These are phyloP conservation scores for Ogataea naganishii DNA, from an alignment of 805 yeast species.

Conservation along the genomic window DNA sequence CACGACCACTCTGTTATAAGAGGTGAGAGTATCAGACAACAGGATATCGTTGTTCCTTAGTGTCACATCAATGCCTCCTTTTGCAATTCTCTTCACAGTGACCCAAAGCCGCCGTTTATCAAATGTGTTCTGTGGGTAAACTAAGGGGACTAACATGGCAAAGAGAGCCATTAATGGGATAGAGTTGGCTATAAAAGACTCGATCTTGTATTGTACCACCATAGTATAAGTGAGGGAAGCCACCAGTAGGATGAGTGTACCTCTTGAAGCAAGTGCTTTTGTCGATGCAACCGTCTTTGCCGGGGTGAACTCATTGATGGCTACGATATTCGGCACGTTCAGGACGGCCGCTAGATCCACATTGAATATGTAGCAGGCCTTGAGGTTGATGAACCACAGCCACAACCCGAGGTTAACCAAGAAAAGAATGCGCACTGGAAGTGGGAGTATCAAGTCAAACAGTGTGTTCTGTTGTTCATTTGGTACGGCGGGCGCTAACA, in stretches of 20 bases:
- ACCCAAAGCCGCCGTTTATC: constrained; percentile 36
- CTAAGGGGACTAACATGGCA: constrained; percentile 24
- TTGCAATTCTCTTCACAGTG: constrained; percentile 42
- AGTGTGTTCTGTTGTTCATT: constrained; percentile 2
- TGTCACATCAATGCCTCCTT: constrained; percentile 52
- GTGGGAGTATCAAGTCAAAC: constrained; percentile 30
- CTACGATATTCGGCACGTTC: constrained; percentile 21
- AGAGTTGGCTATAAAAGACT: constrained; percentile 22
- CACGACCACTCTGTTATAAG: constrained; percentile 67
- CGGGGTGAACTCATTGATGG: constrained; percentile 13
- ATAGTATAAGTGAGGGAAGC: constrained; percentile 21
- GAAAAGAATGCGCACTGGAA: constrained; percentile 43
- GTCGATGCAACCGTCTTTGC: constrained; percentile 9
- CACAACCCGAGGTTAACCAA: constrained; percentile 41
- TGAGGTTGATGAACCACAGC: constrained; percentile 43
- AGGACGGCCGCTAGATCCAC: constrained; percentile 39
- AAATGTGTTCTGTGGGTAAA: constrained; percentile 24
- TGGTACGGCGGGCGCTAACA: too few relatives aligned
- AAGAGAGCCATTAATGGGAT: constrained; percentile 31
- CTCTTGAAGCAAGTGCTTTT: constrained; percentile 10
- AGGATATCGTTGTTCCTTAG: constrained; percentile 73
- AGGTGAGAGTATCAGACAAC: constrained; percentile 76
- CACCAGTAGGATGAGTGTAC: constrained; percentile 16
- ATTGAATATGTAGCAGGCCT: constrained; percentile 25
- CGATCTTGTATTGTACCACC: too few relatives aligned